Evolutionary conservation across 495 filamentous ascomycete genomes (phyloP).

Genomic region (Talaromyces thailandensis): DNA sequence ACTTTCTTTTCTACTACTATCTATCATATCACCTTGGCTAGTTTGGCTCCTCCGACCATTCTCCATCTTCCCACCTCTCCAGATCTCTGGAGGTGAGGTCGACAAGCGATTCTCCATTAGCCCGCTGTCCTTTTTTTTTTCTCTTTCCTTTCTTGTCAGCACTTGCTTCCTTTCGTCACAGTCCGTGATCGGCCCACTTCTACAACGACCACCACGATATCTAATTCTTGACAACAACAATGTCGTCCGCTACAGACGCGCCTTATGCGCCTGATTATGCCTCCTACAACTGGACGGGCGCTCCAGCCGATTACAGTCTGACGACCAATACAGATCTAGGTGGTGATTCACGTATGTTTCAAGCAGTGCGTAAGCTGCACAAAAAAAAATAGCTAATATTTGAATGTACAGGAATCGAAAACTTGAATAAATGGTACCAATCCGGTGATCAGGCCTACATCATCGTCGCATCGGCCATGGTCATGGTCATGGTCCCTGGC

Average conservation of each 20-base stretch:
- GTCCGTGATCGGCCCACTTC: neutral
- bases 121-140: neutral
- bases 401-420: constrained; percentile 47
- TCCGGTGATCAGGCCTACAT: constrained; percentile 80
- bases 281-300: constrained; percentile 76
- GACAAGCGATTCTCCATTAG: neutral
- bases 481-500: constrained; percentile 79
- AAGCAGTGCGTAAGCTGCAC: neutral
- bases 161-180: neutral
- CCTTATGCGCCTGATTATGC: constrained; percentile 35
- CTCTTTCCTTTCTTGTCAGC: neutral
- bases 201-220: neutral
- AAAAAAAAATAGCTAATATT: neutral
- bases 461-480: constrained; percentile 86
- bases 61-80: neutral
- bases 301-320: constrained; percentile 61
- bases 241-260: constrained; percentile 18
- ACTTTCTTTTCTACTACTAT: neutral
- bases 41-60: neutral
- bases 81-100: constrained; percentile 1
- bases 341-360: constrained; percentile 71
- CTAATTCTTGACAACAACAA: constrained; percentile 1
- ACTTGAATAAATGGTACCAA: constrained; percentile 82
- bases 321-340: constrained; percentile 62
- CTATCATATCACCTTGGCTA: neutral